Base-by-base conservation (phyloP, 768 basidiomycete genomes). In the Hericium alpestre region DNA sequence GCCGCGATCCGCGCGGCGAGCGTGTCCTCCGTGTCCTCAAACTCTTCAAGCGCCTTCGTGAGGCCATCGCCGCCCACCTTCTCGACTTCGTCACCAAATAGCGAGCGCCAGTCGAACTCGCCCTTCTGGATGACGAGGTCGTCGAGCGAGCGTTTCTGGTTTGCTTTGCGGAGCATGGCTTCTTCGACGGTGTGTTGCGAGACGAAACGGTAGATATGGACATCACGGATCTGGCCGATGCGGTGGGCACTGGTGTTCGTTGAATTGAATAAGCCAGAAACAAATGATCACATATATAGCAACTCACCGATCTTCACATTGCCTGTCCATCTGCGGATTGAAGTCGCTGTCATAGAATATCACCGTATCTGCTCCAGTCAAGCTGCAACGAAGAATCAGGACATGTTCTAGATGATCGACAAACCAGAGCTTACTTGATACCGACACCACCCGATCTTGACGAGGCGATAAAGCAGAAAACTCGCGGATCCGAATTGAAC, bases 341-440 rank as follows among this genome's bases (percentile, higher is more conserved):
- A 95, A 96, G 69, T 96, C 93, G 59, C 90, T 91, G 66, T 97
- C 95, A 66, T 95, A 98, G 70, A 99, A 94, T 55, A 99, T 82
- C 64, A 99, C 95, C 0, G 96, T 97, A 66, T 95, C 93, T 18
- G 93, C 93, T 16, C 89, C 89, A 6, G 86, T 88, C 60, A 89
- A 66, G 69, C 91, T 86, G 69, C 60, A 37, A 68, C 48, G 37
- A 57, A 51, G 7, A 63, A 63, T 63, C 57, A 61, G 58, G 51
- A 56, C 32, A 65, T 13, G 55, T 66, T 18, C 55, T 16, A 12
- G 55, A 18, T 61, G 51, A 54, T 61, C 60, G 59, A 65, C 63
- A 48, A 39, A 38, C 27, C 5, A 13, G n/a, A 0, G 72, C 86
- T 58, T 65, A 92, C 88, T 98, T 98, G 74, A 98, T 96, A 11